Base-by-base conservation (phyloP, 176 grass and related monocot species). In the Canna indica region DNA sequence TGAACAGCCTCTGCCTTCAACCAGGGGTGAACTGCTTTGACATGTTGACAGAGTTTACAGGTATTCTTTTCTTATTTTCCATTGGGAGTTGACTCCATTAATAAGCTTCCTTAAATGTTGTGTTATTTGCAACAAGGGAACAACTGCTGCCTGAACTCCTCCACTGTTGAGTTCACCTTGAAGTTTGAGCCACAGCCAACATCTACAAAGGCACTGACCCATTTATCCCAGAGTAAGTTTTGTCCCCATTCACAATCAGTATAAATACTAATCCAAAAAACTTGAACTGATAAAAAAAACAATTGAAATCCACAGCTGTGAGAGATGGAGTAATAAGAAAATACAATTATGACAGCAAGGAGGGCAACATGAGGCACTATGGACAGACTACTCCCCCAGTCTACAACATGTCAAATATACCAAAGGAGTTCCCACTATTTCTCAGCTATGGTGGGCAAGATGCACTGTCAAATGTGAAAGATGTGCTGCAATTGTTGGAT, bases 101-200 rank as follows among this genome's bases (percentile, higher is more conserved):
- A 67, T 67, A n/a, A 42, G n/a, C 22, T 67, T 67, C 12, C n/a
- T 25, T 26, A 13, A 58, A n/a, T 26, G 25, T 27, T 59, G 9
- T 59, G 9, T 62, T 27, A 68, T 22, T 44, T 44, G 10, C 10
- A 13, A 44, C 5, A 26, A 18, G 87, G 87, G 33, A 45, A 71
- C 27, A 90, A 90, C 29, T 90, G 87, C 69, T 90, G 87, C 73
- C 87, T 90, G 0, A 81, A 90, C 46, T 62, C 50, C 64, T 81
- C 83, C 12, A 77, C 83, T 0, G 73, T 81, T 7, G 64, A 75
- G 28, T 53, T 77, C 34, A 83, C 83, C 66, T 66, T 90, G 11
- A 65, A 78, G 32, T 83, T 80, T 9, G 87, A 90, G 60, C 87
- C 83, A 45, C 83, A 90, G 38, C 59, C 87, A 46, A 80, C 87